A percentile compares a stretch with the other conserved stretches of the same genome.
Evolutionary conservation across 495 filamentous ascomycete species (phyloP).

Genomic region (Pseudevernia furfuracea): DNA sequence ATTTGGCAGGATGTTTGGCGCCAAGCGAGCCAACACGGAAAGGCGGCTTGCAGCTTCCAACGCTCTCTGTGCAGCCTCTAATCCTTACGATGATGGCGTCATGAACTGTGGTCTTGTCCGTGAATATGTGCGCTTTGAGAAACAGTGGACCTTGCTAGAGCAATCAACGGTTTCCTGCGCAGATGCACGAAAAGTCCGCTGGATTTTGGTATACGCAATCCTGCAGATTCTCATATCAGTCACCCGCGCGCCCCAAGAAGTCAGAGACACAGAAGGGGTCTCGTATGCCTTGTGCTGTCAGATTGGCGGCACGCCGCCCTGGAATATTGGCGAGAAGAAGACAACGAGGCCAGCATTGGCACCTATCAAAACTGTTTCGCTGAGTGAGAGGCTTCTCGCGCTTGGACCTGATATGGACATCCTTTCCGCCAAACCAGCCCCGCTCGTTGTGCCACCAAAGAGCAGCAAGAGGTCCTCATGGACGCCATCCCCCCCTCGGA

Average conservation of each 20-base stretch:
- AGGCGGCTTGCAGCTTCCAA: constrained; percentile 26
- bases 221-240: constrained; percentile 64
- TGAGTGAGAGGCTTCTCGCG: constrained; percentile 12
- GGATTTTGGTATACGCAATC: constrained; percentile 68
- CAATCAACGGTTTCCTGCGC: constrained; percentile 44
- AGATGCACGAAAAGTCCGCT: constrained; percentile 57
- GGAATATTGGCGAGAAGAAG: constrained; percentile 18
- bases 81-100: constrained; percentile 28
- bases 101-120: constrained; percentile 34
- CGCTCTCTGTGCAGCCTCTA: constrained; percentile 37
- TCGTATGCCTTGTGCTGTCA: constrained; percentile 42
- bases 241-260: constrained; percentile 53
- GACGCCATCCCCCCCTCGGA: constrained; percentile 5
- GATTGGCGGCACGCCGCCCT: constrained; percentile 27
- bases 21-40: constrained; percentile 29
- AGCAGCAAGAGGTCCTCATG: constrained; percentile 7
- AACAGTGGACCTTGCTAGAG: constrained; percentile 30
- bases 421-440: constrained; percentile 17
- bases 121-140: constrained; percentile 41
- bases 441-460: constrained; percentile 9
- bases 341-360: constrained; percentile 11
- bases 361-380: constrained; percentile 8
- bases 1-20: constrained; percentile 27
- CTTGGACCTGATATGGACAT: constrained; percentile 15
- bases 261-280: constrained; percentile 52